Conservation (phyloP, 495 filamentous ascomycete species). For the Aspergillus olivimuriae region DNA sequence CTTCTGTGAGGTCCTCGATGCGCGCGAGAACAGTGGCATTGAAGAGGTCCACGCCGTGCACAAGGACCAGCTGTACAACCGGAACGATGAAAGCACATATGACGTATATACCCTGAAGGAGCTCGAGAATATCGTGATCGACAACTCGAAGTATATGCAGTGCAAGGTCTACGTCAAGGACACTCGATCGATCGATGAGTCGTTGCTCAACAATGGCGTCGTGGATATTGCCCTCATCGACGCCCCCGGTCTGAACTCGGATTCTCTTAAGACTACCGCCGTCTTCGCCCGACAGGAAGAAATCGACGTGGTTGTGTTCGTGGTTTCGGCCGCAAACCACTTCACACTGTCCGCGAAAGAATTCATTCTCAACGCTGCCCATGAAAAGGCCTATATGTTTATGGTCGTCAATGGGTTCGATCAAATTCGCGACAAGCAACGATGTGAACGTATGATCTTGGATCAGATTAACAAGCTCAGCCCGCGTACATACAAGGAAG, state of each 20-base stretch:
- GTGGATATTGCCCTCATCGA: conserved; percentile 98
- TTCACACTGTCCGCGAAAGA: conserved; percentile 95
- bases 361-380: conserved; percentile 90
- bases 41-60: conserved; percentile 96
- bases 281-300: conserved; percentile 96
- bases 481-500: conserved; percentile 87
- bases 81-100: conserved; percentile 89
- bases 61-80: conserved; percentile 69
- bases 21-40: conserved; percentile 77
- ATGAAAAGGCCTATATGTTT: conserved; percentile 98
- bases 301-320: conserved; percentile 98
- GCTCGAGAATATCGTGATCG: conserved; percentile 82
- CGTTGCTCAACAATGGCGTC: conserved; percentile 91
- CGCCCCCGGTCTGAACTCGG: conserved; percentile 89
- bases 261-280: conserved; percentile 93
- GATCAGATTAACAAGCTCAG: conserved; percentile 81
- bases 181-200: conserved; percentile 84
- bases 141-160: conserved; percentile 80
- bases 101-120: conserved; percentile 71
- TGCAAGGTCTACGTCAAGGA: conserved; percentile 98
- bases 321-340: conserved; percentile 94
- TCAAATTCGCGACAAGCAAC: conserved; percentile 81
- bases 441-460: conserved; percentile 83
- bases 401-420: conserved; percentile 98
- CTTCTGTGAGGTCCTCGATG: conserved; percentile 95